Conservation (phyloP, 352 stramenopile genomes). For the Elongisporangium senticosum region DNA sequence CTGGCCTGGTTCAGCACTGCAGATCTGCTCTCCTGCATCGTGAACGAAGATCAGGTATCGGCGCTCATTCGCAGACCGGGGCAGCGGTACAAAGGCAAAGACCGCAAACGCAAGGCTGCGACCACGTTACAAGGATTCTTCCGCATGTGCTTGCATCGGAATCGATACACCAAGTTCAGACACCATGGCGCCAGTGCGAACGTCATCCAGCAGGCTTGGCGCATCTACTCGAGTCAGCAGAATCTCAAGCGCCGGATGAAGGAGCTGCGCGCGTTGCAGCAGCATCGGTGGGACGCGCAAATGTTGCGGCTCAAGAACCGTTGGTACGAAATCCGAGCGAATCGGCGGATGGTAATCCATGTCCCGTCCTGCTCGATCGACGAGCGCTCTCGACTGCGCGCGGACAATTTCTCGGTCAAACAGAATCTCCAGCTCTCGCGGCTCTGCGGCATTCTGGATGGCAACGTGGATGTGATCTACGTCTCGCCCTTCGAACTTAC, state of each 20-base stretch:
- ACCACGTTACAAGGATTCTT: constrained; percentile 67
- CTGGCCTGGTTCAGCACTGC: constrained; percentile 32
- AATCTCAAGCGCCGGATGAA: constrained; percentile 33
- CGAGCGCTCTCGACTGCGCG: constrained; percentile 52
- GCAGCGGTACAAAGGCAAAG: constrained; percentile 72
- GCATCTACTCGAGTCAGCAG: constrained; percentile 37
- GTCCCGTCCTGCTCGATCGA: constrained; percentile 78
- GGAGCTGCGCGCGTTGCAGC: constrained; percentile 25
- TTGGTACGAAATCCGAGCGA: constrained; percentile 44
- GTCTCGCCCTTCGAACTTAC: constrained; percentile 79
- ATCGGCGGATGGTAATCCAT: constrained; percentile 67
- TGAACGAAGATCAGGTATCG: constrained; percentile 85
- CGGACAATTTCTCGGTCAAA: constrained; percentile 62
- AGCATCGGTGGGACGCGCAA: constrained; percentile 32
- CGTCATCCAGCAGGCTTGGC: constrained; percentile 60
- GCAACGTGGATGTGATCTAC: constrained; percentile 85
- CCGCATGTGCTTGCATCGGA: constrained; percentile 51
- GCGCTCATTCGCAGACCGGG: constrained; percentile 57
- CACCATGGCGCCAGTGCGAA: constrained; percentile 35
- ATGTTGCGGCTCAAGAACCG: constrained; percentile 44
- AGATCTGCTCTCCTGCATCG: constrained; percentile 76
- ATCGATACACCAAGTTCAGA: constrained; percentile 36
- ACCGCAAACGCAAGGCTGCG: constrained; percentile 55
- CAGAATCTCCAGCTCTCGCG: constrained; percentile 84
- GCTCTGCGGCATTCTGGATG: constrained; percentile 61